phyloP scores from a whole-genome alignment of 495 filamentous ascomycete genomes.

The Daldinia bambusicola region DNA sequence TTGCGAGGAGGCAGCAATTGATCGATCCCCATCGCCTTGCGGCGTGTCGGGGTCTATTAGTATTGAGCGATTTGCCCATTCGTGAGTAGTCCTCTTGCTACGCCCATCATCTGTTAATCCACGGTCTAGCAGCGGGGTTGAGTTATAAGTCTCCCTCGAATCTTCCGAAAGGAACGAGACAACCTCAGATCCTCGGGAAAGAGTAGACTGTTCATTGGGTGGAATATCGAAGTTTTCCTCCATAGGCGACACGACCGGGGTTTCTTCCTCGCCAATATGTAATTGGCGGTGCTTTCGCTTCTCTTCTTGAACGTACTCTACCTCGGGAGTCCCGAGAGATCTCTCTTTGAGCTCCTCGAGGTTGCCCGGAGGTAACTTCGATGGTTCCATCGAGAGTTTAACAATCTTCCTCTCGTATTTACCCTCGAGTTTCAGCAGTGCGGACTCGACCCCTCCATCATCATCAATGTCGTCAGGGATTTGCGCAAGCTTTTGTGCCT shows the following conservation, averaged over 20 bases:
- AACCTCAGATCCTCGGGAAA: constrained; percentile 46
- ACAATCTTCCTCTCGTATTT: constrained; percentile 70
- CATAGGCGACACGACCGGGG: constrained; percentile 31
- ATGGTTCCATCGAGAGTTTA: constrained; percentile 55
- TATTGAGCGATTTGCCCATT: constrained; percentile 60
- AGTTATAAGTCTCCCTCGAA: constrained; percentile 72
- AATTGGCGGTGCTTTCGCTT: constrained; percentile 60
- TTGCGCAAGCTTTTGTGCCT: constrained; percentile 86
- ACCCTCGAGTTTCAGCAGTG: constrained; percentile 91
- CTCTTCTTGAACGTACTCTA: constrained; percentile 50
- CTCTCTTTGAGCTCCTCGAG: constrained; percentile 24
- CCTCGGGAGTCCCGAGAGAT: constrained; percentile 30
- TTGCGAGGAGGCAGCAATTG: constrained; percentile 38
- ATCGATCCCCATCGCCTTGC: constrained; percentile 47
- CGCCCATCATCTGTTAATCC: constrained; percentile 69
- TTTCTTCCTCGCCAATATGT: constrained; percentile 55
- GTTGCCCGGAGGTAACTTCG: constrained; percentile 33
- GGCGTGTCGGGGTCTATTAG: constrained; percentile 52
- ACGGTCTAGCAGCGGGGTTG: constrained; percentile 79
- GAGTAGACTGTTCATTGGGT: constrained; percentile 21
- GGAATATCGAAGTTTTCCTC: constrained; percentile 28
- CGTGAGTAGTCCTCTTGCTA: constrained; percentile 52
- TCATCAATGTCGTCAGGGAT: constrained; percentile 85
- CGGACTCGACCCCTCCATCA: constrained; percentile 93
- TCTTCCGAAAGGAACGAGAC: constrained; percentile 62